These are phyloP conservation scores for Diaporthe ilicicola DNA, from an alignment of 2,329 filamentous ascomycete genomes.

Conservation along the genomic window DNA sequence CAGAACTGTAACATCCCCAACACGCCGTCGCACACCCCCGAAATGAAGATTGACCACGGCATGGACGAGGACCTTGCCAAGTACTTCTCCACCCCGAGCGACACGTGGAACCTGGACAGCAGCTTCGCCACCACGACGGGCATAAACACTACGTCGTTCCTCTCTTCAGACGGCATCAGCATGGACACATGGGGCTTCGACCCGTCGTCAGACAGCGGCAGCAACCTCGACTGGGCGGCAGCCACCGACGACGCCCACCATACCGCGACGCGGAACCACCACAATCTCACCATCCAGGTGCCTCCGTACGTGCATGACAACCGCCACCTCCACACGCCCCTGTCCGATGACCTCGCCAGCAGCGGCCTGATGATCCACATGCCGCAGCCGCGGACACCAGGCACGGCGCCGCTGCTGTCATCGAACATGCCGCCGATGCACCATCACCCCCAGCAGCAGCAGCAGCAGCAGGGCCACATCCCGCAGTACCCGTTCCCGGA, in stretches of 20 bases:
- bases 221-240: constrained; percentile 25
- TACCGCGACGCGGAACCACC: constrained; percentile 23
- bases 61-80: constrained; percentile 33
- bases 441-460: constrained; percentile 35
- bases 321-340: constrained; percentile 13
- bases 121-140: constrained; percentile 23
- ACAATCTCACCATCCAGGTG: constrained; percentile 33
- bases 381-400: constrained; percentile 54
- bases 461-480: constrained; percentile 24
- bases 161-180: constrained; percentile 43
- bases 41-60: constrained; percentile 38
- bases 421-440: constrained; percentile 44
- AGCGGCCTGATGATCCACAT: constrained; percentile 62
- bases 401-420: constrained; percentile 47
- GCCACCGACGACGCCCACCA: neutral
- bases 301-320: constrained; percentile 30
- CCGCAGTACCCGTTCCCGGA: constrained; percentile 29
- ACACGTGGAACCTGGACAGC: constrained; percentile 32
- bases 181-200: constrained; percentile 33
- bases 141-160: constrained; percentile 13
- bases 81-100: constrained; percentile 36
- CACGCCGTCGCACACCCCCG: constrained; percentile 51
- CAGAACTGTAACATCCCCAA: constrained; percentile 39
- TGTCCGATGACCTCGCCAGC: constrained; percentile 40
- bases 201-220: constrained; percentile 27